These are phyloP conservation scores for Ajuga reptans DNA, from an alignment of 305 asterid genomes.

Conservation along the genomic window DNA sequence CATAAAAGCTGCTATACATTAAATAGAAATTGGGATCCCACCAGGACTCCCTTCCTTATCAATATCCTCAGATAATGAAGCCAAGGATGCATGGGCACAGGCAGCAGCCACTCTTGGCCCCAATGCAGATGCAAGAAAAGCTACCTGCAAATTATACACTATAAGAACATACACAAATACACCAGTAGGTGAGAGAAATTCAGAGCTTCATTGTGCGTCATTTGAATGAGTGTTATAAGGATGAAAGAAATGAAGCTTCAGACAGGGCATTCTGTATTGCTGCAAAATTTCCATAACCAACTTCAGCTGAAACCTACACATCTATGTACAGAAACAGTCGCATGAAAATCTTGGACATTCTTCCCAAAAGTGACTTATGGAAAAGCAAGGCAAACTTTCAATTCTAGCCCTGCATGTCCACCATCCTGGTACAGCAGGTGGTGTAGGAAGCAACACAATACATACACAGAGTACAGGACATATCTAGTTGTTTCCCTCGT, in stretches of 20 bases:
- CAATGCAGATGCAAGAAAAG: slow-evolving; percentile 83
- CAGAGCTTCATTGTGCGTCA: too few species aligned
- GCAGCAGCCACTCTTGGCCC: slow-evolving; percentile 99
- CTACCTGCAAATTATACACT: slow-evolving; percentile 47
- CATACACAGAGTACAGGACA: not conserved
- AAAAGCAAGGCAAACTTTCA: not conserved
- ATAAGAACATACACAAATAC: not conserved
- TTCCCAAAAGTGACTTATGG: not conserved
- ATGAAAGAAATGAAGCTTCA: slow-evolving; percentile 12
- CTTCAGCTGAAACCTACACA: not conserved
- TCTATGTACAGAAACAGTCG: not conserved
- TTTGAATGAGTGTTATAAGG: not conserved
- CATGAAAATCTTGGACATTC: slow-evolving; percentile 1
- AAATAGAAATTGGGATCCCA: too few species aligned
- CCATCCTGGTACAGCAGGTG: not conserved
- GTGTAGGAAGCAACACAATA: slow-evolving; percentile 4
- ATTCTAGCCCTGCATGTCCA: not conserved
- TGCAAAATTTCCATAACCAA: slow-evolving; percentile 4
- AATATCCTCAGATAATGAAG: slow-evolving; percentile 56
- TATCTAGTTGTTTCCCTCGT: not conserved
- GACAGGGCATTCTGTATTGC: not conserved
- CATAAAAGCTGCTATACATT: slow-evolving; percentile 1
- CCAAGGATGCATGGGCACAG: slow-evolving; percentile 91
- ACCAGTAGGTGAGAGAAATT: not conserved
- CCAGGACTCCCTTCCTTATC: slow-evolving; percentile 41